Percentiles rank a stretch among this genome's conserved stretches.
phyloP scores from a whole-genome alignment of 1,284 basidiomycete genomes.

The Malassezia brasiliensis region DNA sequence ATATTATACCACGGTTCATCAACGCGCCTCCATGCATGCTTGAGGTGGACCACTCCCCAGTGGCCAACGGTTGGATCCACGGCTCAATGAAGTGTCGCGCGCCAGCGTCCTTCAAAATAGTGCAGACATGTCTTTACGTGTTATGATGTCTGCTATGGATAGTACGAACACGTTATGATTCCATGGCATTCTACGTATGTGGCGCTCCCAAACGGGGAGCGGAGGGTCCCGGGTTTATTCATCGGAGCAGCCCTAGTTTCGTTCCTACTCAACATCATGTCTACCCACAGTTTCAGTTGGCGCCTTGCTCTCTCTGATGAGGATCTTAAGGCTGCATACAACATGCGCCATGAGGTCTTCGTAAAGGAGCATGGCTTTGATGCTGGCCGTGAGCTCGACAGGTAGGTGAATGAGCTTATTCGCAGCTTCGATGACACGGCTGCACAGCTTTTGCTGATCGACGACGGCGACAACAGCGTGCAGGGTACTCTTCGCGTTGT shows the following conservation, averaged over 20 bases:
- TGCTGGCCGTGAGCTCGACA: slow-evolving; percentile 12
- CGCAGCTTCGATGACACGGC: slow-evolving; percentile 6
- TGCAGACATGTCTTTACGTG: too few species aligned
- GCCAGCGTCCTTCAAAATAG: too few species aligned
- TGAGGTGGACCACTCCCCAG: too few species aligned
- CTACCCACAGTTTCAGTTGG: neutral
- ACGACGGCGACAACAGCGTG: neutral
- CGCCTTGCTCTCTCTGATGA: neutral
- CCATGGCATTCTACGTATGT: too few species aligned
- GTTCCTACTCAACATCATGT: neutral
- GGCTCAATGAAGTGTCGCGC: too few species aligned
- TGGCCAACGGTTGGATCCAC: too few species aligned
- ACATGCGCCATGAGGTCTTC: slow-evolving; percentile 11
- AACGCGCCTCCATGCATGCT: too few species aligned
- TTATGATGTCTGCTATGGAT: too few species aligned
- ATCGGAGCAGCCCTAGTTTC: neutral
- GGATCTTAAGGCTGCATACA: slow-evolving; percentile 9
- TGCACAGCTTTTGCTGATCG: slow-evolving; percentile 5
- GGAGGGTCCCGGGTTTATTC: neutral
- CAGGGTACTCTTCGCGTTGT: slow-evolving; percentile 11
- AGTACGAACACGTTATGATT: too few species aligned
- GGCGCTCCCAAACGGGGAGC: too few species aligned
- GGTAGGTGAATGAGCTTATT: neutral
- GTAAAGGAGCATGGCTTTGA: slow-evolving; percentile 11
- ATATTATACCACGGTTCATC: neutral